Conservation (phyloP, 2,329 filamentous ascomycete genomes). For the Penicillium italicum region DNA sequence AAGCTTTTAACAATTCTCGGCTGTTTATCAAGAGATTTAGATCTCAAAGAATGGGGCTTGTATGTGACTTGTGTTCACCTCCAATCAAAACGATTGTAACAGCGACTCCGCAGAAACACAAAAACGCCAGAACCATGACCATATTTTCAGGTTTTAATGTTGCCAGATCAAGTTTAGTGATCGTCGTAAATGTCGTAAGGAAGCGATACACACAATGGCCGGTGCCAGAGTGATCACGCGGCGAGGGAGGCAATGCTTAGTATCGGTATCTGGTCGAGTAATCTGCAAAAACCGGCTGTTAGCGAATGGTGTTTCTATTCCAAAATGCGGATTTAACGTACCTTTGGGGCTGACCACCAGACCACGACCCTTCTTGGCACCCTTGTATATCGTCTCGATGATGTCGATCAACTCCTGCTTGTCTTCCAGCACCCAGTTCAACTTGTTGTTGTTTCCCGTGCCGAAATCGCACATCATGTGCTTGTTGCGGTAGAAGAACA, state of each 20-base stretch:
- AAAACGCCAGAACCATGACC: conserved; percentile 6
- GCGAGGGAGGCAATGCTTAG: conserved; percentile 31
- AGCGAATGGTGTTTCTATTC: background rate
- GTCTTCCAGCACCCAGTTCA: conserved; percentile 94
- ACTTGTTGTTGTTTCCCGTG: conserved; percentile 97
- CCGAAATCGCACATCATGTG: conserved; percentile 92
- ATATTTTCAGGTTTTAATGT: conserved; percentile 1
- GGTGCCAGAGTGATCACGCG: conserved; percentile 1
- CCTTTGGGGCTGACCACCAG: conserved; percentile 94
- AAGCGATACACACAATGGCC: background rate
- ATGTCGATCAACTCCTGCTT: conserved; percentile 99
- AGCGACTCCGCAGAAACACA: background rate
- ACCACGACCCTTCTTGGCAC: conserved; percentile 97
- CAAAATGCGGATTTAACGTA: conserved; percentile 28
- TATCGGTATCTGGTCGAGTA: conserved; percentile 69
- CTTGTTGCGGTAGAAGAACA: conserved; percentile 72
- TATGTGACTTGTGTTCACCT: background rate
- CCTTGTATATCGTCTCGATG: conserved; percentile 93
- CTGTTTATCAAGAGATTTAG: background rate
- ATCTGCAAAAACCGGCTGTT: conserved; percentile 31
- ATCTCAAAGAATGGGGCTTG: background rate
- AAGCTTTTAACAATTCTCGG: background rate
- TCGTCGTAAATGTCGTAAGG: conserved; percentile 21
- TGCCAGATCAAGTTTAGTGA: conserved; percentile 5
- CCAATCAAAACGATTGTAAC: background rate